A percentile compares a stretch with the other conserved stretches of the same genome.
Conservation (phyloP, 2,329 filamentous ascomycete genomes). For the Fusarium redolens region DNA sequence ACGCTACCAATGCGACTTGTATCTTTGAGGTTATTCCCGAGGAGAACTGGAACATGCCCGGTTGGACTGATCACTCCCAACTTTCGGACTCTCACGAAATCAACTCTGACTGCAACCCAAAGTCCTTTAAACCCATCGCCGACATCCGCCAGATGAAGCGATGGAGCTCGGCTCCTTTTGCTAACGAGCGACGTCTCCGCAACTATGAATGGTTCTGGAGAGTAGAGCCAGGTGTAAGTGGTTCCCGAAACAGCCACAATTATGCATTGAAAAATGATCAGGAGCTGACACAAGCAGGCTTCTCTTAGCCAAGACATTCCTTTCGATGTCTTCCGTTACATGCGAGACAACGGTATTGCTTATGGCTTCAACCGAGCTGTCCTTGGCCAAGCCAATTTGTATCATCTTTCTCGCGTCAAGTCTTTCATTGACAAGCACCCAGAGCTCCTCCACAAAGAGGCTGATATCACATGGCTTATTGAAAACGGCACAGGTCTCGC, state of each 20-base stretch:
- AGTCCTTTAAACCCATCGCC: slow-evolving; percentile 6
- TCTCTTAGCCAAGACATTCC: slow-evolving; percentile 71
- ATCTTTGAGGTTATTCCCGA: slow-evolving; percentile 78
- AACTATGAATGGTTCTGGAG: slow-evolving; percentile 70
- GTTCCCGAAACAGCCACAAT: background rate
- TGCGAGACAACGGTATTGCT: slow-evolving; percentile 84
- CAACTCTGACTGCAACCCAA: background rate
- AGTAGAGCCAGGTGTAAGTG: slow-evolving; percentile 68
- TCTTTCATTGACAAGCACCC: slow-evolving; percentile 59
- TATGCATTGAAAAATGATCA: background rate
- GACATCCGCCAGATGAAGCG: slow-evolving; percentile 77
- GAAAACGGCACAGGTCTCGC: slow-evolving; percentile 2
- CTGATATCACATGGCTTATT: slow-evolving; percentile 62
- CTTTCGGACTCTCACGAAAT: background rate
- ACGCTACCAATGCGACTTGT: slow-evolving; percentile 76
- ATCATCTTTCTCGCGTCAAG: slow-evolving; percentile 58
- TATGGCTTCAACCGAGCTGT: slow-evolving; percentile 73
- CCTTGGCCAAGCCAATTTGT: slow-evolving; percentile 57
- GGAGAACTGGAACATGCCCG: slow-evolving; percentile 80
- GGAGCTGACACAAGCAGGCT: slow-evolving; percentile 52
- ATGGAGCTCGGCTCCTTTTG: slow-evolving; percentile 88
- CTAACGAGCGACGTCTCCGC: slow-evolving; percentile 77
- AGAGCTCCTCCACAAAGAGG: slow-evolving; percentile 59
- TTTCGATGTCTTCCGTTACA: slow-evolving; percentile 88
- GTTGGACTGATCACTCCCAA: slow-evolving; percentile 25